Evolutionary conservation across 306 rosid genomes (phyloP), one percentile per base, ranked within the genome.

Genomic region (Dalbergia cochinchinensis): DNA sequence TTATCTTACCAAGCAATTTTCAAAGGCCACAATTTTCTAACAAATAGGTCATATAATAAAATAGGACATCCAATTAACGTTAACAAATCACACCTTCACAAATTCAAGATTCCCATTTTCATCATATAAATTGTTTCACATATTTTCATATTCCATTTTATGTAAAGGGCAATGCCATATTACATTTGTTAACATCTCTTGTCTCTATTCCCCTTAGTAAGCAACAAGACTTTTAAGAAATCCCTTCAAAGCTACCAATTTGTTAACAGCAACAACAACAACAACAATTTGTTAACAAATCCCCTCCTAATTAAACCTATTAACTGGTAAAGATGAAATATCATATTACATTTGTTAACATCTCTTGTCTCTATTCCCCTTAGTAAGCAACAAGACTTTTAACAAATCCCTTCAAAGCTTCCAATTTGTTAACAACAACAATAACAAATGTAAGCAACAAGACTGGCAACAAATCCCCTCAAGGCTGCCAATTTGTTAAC

Each of bases 61-160:
- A 22, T 22, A 22, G 1, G 26, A 22, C 26, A 22, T 22, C 26
- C 26, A 22, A 22, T 22, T 22, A 1, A 22, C 26, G 1, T 22
- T 22, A 22, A 22, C 1, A 22, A 22, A 22, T 22, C 26, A 22
- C 26, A 22, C 1, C 26, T 22, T 22, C 26, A 9, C 69, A 58
- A 78, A 61, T 69, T 63, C 69, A 57, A 57, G 13, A 58, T 12
- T 58, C 60, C 15, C 77, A 4, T n/a, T n/a, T n/a, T 39, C 16
- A 45, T 72, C 71, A 72, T n/a, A 41, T 64, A 65, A 81, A 74
- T 34, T 74, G 77, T 42, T 70, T 70, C 35, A 19, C 64, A 51
- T 71, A 71, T 42, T 64, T 57, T 13, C n/a, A 72, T 39, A 14
- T 73, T 12, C 48, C 35, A 18, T 41, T n/a, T 62, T 53, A 12